A percentile compares a stretch with the other conserved stretches of the same genome.
These are phyloP conservation scores for Leishmania aethiopica DNA, from an alignment of 208 protist genomes.

Conservation along the genomic window DNA sequence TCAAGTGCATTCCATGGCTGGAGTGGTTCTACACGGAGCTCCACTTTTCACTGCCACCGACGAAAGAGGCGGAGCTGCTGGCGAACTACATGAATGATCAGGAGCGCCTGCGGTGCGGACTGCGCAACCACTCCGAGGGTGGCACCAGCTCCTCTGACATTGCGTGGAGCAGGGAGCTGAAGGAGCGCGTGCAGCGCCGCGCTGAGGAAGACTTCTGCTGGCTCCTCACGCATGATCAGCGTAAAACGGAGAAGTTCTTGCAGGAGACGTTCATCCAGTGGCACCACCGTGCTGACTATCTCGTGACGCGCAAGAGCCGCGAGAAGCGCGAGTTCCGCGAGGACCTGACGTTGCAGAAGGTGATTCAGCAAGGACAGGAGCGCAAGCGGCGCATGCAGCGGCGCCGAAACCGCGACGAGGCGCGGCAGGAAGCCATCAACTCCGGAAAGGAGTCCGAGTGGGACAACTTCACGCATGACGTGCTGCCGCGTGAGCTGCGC, in stretches of 20 bases:
- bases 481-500: conserved; percentile 83
- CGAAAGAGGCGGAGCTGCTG: conserved; percentile 61
- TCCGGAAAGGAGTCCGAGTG: conserved; percentile 64
- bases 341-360: conserved; percentile 80
- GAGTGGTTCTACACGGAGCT: conserved; percentile 90
- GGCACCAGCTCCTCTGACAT: conserved; percentile 67
- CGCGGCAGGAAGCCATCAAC: conserved; percentile 43
- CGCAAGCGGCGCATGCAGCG: conserved; percentile 86
- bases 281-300: conserved; percentile 88
- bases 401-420: conserved; percentile 42
- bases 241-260: conserved; percentile 81
- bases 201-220: conserved; percentile 82
- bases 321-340: conserved; percentile 89
- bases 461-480: conserved; percentile 87
- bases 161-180: conserved; percentile 73
- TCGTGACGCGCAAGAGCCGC: conserved; percentile 83
- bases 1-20: conserved; percentile 70
- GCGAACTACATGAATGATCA: conserved; percentile 90
- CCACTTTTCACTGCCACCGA: conserved; percentile 68
- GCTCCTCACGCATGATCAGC: conserved; percentile 68
- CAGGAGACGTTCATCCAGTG: conserved; percentile 88
- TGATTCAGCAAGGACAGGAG: conserved; percentile 85
- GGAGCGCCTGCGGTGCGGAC: conserved; percentile 72
- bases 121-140: conserved; percentile 70
- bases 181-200: conserved; percentile 51